Evolutionary conservation across 164 flowering plant species (phyloP).

Genomic region (Protea cynaroides): DNA sequence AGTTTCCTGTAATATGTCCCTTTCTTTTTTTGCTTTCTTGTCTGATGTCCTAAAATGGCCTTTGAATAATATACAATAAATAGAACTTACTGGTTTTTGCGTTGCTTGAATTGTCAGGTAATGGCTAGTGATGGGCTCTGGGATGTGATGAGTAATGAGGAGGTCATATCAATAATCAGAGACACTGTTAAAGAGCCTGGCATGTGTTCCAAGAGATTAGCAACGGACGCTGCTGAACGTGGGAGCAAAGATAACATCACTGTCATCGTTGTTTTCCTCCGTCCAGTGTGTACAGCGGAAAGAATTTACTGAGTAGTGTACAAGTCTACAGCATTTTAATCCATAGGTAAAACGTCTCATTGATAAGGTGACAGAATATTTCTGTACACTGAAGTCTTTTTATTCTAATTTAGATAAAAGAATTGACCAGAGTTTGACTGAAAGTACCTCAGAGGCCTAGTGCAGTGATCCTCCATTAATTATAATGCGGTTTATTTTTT

Average conservation of each 20-base stretch:
- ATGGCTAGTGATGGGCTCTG: conserved; percentile 98
- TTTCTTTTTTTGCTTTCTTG: neutral
- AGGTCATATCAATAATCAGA: conserved; percentile 62
- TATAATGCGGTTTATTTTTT: too few species aligned
- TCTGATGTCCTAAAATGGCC: too few species aligned
- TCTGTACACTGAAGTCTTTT: too few species aligned
- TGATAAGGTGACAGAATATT: too few species aligned
- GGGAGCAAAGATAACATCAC: conserved; percentile 97
- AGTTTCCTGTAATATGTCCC: neutral
- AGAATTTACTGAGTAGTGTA: conserved; percentile 45
- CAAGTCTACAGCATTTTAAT: too few species aligned
- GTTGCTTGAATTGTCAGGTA: conserved; percentile 42
- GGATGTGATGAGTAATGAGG: conserved; percentile 75
- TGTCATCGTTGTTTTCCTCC: conserved; percentile 80
- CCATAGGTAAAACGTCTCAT: too few species aligned
- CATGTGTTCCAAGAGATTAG: conserved; percentile 94
- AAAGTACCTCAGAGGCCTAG: too few species aligned
- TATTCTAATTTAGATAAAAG: too few species aligned
- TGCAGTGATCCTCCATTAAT: too few species aligned
- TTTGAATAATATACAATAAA: neutral
- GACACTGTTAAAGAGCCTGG: conserved; percentile 93
- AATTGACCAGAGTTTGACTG: too few species aligned
- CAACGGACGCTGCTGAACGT: conserved; percentile 83
- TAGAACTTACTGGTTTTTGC: conserved; percentile 3
- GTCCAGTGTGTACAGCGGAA: conserved; percentile 84